phyloP scores from a whole-genome alignment of 768 basidiomycete genomes.

The Phlegmacium glaucopus region DNA sequence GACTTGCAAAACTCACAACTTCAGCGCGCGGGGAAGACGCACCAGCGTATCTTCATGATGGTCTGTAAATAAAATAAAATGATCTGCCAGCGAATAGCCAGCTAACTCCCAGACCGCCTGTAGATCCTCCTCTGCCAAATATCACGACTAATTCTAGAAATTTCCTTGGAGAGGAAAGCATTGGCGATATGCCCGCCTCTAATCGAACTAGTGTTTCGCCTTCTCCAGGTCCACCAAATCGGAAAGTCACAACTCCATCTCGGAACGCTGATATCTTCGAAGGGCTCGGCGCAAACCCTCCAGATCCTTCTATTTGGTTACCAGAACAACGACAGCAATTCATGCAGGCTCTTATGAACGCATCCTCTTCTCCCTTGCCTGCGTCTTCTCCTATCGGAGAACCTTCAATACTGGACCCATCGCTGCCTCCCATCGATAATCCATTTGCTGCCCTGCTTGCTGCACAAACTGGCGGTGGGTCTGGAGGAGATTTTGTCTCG shows the following conservation, averaged over 20 bases:
- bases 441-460: slow-evolving; percentile 47
- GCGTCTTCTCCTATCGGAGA: slow-evolving; percentile 21
- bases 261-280: slow-evolving; percentile 18
- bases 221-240: slow-evolving; percentile 22
- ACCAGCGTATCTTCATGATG: slow-evolving; percentile 49
- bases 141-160: slow-evolving; percentile 22
- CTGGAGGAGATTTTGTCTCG: slow-evolving; percentile 18
- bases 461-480: slow-evolving; percentile 15
- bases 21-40: slow-evolving; percentile 69
- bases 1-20: slow-evolving; percentile 76
- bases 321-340: slow-evolving; percentile 68
- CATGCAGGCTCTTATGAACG: slow-evolving; percentile 58
- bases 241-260: slow-evolving; percentile 22
- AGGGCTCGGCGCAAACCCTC: slow-evolving; percentile 19
- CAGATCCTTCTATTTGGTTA: slow-evolving; percentile 62
- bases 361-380: slow-evolving; percentile 16
- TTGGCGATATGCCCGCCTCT: slow-evolving; percentile 36
- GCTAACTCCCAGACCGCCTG: slow-evolving; percentile 22
- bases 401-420: slow-evolving; percentile 21
- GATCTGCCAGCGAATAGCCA: slow-evolving; percentile 2
- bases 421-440: slow-evolving; percentile 34
- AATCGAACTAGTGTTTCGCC: slow-evolving; percentile 22
- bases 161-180: slow-evolving; percentile 45
- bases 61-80: slow-evolving; percentile 27
- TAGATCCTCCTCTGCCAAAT: slow-evolving; percentile 34